phyloP scores from a whole-genome alignment of 1,139 yeast species.

The Wickerhamiella infanticola region DNA sequence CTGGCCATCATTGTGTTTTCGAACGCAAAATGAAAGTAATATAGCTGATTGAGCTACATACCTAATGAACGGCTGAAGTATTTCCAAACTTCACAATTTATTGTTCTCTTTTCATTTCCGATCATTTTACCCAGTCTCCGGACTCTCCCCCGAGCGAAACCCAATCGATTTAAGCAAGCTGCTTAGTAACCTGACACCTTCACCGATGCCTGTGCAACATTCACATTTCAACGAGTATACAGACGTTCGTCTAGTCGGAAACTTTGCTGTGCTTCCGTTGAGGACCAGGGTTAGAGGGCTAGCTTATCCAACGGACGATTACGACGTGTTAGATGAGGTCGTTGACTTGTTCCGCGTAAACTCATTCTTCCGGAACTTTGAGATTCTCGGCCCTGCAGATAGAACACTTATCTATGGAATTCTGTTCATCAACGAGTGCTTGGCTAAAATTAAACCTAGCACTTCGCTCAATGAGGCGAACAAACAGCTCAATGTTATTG shows the following conservation, averaged over 20 bases:
- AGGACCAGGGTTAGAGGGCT: conserved; percentile 84
- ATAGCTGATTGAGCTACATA: no score
- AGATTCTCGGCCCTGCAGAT: conserved; percentile 91
- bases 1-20: no score
- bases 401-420: conserved; percentile 94
- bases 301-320: conserved; percentile 71
- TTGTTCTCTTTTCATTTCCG: no score
- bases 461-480: conserved; percentile 44
- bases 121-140: no score
- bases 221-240: conserved; percentile 17
- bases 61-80: no score
- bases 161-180: no score
- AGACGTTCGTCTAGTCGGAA: conserved; percentile 31
- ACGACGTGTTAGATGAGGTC: conserved; percentile 83
- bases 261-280: conserved; percentile 68
- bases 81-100: no score
- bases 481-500: conserved; percentile 59
- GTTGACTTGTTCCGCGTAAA: conserved; percentile 89
- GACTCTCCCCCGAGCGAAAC: no score
- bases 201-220: conserved; percentile 18
- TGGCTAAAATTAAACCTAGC: conserved; percentile 36
- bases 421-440: conserved; percentile 71
- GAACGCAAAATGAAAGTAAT: no score
- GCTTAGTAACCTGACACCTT: no score
- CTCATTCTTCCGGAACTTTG: conserved; percentile 91